phyloP scores from a whole-genome alignment of 2,329 filamentous ascomycete genomes.

The Aspergillus tubingensis region DNA sequence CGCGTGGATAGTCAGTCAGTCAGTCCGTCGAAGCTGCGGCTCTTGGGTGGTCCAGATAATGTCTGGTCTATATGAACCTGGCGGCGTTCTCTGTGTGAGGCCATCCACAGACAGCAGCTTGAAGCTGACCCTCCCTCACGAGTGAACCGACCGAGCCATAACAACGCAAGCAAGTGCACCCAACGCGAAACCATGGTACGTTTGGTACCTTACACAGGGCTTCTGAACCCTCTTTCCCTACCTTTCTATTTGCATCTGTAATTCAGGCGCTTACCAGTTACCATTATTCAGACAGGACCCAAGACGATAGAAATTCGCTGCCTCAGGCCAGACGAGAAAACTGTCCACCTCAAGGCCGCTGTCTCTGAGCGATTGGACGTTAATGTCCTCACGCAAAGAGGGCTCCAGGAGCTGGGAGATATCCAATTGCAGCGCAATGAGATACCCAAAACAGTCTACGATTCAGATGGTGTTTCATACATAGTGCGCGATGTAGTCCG shows the following conservation, averaged over 20 bases:
- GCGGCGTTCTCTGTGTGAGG: not conserved
- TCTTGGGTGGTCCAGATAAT: not conserved
- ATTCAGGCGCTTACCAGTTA: not conserved
- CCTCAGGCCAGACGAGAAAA: not conserved
- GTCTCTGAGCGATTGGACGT: not conserved
- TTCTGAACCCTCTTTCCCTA: not conserved
- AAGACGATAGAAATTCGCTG: not conserved
- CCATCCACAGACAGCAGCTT: not conserved
- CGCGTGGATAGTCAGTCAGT: not conserved
- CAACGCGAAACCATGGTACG: not conserved
- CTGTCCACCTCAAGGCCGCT: not conserved
- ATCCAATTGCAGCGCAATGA: not conserved
- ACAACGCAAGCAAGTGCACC: not conserved
- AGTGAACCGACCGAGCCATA: not conserved
- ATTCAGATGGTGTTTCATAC: not conserved
- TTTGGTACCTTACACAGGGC: not conserved
- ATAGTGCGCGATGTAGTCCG: not conserved
- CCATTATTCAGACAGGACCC: not conserved
- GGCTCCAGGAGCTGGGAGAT: not conserved
- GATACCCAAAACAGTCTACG: not conserved
- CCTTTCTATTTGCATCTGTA: not conserved
- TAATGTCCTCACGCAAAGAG: not conserved
- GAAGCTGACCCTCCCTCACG: not conserved
- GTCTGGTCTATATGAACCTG: not conserved
- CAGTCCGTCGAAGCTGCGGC: not conserved